Conservation (phyloP, 2,329 filamentous ascomycete species). For the Penicillium fuscoglaucum region DNA sequence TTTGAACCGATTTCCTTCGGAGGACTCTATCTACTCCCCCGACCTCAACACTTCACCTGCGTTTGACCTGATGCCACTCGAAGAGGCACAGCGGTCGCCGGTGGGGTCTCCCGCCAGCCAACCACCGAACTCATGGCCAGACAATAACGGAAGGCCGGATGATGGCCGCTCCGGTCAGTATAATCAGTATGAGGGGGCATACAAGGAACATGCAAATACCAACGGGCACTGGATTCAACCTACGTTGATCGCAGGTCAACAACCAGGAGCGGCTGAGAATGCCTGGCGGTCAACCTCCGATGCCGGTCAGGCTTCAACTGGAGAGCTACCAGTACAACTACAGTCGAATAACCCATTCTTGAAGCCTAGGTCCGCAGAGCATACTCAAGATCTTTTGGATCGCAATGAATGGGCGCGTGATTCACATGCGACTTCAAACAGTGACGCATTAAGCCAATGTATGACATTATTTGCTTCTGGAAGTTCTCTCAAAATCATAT, state of each 20-base stretch:
- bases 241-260: conserved; percentile 25
- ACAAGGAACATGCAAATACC: conserved; percentile 7
- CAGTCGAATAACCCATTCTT: conserved; percentile 45
- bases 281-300: conserved; percentile 20
- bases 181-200: conserved; percentile 9
- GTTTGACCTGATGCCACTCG: conserved; percentile 40
- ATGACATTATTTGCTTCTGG: conserved; percentile 9
- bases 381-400: conserved; percentile 24
- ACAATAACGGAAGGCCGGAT: conserved; percentile 24
- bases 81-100: conserved; percentile 40
- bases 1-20: conserved; percentile 29
- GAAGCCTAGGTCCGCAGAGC: conserved; percentile 26
- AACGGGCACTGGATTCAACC: conserved; percentile 22
- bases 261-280: conserved; percentile 24
- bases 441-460: conserved; percentile 38
- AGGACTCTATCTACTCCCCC: conserved; percentile 39
- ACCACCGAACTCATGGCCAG: conserved; percentile 35
- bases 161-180: conserved; percentile 12
- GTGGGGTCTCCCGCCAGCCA: conserved; percentile 31
- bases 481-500: background rate
- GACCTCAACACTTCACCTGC: conserved; percentile 41
- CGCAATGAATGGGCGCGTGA: conserved; percentile 22
- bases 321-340: conserved; percentile 33
- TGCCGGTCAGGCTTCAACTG: conserved; percentile 15
- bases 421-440: conserved; percentile 28